Base-by-base conservation (phyloP, 768 basidiomycete genomes). In the Mycena vulgaris region DNA sequence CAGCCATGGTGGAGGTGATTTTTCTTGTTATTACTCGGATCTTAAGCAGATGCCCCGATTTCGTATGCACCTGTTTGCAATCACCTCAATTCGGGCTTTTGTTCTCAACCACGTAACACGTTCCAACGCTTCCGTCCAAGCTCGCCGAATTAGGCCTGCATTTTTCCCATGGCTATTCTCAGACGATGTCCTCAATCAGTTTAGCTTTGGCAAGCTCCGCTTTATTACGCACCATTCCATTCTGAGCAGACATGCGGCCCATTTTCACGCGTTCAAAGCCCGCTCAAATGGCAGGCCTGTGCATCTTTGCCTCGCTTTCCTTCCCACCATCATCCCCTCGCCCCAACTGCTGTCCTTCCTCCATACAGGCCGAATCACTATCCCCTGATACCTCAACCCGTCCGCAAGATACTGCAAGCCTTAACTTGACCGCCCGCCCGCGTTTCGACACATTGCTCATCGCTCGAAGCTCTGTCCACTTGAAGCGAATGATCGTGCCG, bases 221-320 rank as follows among this genome's bases (percentile, higher is more conserved):
- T 28, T 51, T 51, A 51, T 51, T 51, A 51, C 25, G 27, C 27
- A 28, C 27, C 49, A 51, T 51, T 51, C 11, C 49, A 51, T 51
- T 51, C 27, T 51, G 49, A 51, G 49, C 49, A 51, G 49, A 51
- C 49, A 51, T 48, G 47, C 47, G 47, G n/a, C 47, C 40, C n/a
- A n/a, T n/a, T n/a, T n/a, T n/a, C n/a, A n/a, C n/a, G n/a, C n/a
- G n/a, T n/a, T n/a, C 40, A 45, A 45, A 21, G 42, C 42, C 42
- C 42, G 42, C 42, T 45, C 42, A 45, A 45, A 45, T 21, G 42
- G 42, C n/a, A n/a, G n/a, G n/a, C n/a, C n/a, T n/a, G n/a, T n/a
- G n/a, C n/a, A n/a, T n/a, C n/a, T n/a, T n/a, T n/a, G 19, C 19
- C 42, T 11, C 42, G 17, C 42, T 45, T 45, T 45, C 42, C 42